Evolutionary conservation across 2,329 filamentous ascomycete genomes (phyloP).

Genomic region (Aspergillus sp.): DNA sequence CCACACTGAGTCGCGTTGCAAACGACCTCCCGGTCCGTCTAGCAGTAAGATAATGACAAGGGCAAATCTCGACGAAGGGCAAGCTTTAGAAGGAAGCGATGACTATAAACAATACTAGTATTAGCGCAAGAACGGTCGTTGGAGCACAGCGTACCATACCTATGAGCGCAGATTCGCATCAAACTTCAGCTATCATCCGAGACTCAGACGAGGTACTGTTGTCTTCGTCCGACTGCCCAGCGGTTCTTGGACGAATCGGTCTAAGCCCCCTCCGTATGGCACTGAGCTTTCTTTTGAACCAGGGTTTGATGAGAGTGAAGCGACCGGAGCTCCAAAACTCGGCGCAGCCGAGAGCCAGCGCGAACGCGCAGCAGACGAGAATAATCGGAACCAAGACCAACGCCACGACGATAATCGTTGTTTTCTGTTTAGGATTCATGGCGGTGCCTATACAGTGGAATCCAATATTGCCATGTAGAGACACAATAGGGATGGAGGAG

Average conservation of each 20-base stretch:
- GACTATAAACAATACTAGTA: neutral
- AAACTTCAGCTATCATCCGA: constrained; percentile 5
- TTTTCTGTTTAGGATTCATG: constrained; percentile 38
- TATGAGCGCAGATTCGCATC: neutral
- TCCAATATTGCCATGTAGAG: constrained; percentile 11
- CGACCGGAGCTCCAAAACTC: constrained; percentile 36
- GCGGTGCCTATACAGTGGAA: constrained; percentile 35
- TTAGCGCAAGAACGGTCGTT: neutral
- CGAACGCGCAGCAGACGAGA: constrained; percentile 46
- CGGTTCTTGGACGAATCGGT: neutral
- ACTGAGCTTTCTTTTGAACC: constrained; percentile 28
- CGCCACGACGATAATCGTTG: constrained; percentile 46
- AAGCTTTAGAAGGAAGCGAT: neutral
- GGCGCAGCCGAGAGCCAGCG: constrained; percentile 44
- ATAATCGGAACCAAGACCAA: constrained; percentile 54
- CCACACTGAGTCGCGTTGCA: neutral
- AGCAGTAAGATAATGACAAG: neutral
- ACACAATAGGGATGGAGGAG: constrained; percentile 3
- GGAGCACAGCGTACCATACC: neutral
- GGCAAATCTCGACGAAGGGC: neutral
- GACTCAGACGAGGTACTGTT: neutral
- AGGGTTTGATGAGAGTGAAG: constrained; percentile 22
- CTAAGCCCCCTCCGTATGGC: neutral
- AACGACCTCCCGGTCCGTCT: neutral
- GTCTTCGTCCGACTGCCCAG: neutral